A percentile compares a stretch with the other conserved stretches of the same genome.
phyloP scores from a whole-genome alignment of 257 asterid genomes.

The Solanum peruvianum region DNA sequence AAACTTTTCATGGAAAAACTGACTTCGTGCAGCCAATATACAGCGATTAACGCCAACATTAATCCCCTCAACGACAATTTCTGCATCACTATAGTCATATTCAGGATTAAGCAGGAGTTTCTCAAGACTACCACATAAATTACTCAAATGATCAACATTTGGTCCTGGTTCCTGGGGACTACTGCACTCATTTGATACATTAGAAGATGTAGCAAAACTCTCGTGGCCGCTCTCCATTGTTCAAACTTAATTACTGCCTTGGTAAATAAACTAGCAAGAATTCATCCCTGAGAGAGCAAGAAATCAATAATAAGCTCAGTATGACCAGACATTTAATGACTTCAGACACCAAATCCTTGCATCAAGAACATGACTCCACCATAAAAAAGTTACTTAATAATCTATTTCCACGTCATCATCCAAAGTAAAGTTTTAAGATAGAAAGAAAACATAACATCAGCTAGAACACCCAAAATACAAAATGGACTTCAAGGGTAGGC shows the following conservation, averaged over 20 bases:
- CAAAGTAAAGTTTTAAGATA: not conserved
- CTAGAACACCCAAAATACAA: not conserved
- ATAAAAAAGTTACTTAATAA: not conserved
- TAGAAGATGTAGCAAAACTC: conserved; percentile 53
- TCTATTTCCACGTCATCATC: not conserved
- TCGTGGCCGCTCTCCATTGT: conserved; percentile 59
- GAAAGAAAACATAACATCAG: not conserved
- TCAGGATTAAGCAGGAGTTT: conserved; percentile 42
- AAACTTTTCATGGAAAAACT: conserved; percentile 16
- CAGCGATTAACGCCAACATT: conserved; percentile 63
- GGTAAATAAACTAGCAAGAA: not conserved
- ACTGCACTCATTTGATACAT: conserved; percentile 46
- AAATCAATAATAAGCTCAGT: not conserved
- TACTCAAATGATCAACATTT: conserved; percentile 40
- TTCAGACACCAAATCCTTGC: not conserved
- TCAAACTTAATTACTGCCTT: not conserved
- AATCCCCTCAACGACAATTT: conserved; percentile 55
- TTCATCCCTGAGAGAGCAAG: not conserved
- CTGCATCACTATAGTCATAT: conserved; percentile 65
- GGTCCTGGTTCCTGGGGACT: conserved; percentile 32
- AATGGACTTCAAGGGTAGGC: not conserved
- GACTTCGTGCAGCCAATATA: conserved; percentile 67
- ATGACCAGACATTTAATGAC: not conserved
- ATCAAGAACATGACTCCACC: not conserved
- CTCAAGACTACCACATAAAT: conserved; percentile 49